These are phyloP conservation scores for Colletotrichum orchidophilum DNA, from an alignment of 2,329 filamentous ascomycete genomes.

Conservation along the genomic window DNA sequence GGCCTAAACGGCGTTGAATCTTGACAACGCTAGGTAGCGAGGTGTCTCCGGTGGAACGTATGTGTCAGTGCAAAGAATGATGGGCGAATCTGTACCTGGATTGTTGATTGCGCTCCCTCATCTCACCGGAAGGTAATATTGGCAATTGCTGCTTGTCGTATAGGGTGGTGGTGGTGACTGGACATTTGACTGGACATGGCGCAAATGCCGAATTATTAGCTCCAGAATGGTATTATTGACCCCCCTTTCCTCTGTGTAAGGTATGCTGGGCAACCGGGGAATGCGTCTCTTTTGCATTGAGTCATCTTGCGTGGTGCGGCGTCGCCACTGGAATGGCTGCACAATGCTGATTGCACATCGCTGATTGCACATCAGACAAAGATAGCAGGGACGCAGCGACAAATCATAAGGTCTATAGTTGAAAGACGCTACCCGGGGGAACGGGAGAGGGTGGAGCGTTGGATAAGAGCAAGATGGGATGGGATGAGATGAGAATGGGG, in stretches of 20 bases:
- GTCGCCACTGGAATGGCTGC: not conserved
- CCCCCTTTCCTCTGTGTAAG: not conserved
- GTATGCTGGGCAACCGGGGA: not conserved
- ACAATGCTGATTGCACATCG: conserved; percentile 6
- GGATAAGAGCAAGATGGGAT: not conserved
- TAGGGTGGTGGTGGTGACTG: not conserved
- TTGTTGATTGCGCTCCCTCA: conserved; percentile 17
- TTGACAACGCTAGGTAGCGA: not conserved
- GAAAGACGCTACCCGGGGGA: conserved; percentile 4
- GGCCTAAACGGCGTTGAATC: not conserved
- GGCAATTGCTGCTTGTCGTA: not conserved
- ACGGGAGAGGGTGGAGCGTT: not conserved
- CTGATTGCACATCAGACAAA: conserved; percentile 1
- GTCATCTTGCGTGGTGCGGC: not conserved
- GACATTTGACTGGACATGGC: conserved; percentile 7
- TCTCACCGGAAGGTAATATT: conserved; percentile 52
- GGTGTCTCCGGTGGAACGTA: conserved; percentile 3
- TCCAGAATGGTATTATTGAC: conserved; percentile 3
- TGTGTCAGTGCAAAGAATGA: not conserved
- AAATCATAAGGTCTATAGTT: not conserved
- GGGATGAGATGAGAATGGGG: not conserved
- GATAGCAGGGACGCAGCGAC: not conserved
- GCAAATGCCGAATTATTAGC: conserved; percentile 18
- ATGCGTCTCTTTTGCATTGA: not conserved
- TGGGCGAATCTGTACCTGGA: conserved; percentile 49